Evolutionary conservation across 805 yeast species (phyloP), one percentile per base, ranked within the genome.

Genomic region (Wickerhamomyces strasburgensis): DNA sequence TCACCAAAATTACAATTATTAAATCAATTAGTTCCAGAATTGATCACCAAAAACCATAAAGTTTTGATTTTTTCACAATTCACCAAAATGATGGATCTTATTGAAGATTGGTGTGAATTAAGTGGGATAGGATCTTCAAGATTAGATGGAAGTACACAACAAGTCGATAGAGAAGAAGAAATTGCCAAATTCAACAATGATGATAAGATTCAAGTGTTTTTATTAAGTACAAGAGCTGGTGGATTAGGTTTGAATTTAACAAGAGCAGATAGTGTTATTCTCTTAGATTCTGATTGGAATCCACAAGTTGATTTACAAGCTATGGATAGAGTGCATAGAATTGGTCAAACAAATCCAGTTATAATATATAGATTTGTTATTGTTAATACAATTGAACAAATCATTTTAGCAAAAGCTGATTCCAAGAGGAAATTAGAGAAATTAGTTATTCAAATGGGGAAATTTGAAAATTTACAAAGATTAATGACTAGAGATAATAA

Each of bases 241-340:
- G 98, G 98, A 0, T 70, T 90, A 23, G 98, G 98, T 5, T 76
- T 90, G 29, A 90, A 90, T 53, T 65, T 90, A 38, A 75, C 81
- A 0, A 78, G 82, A 0, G 96, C 98, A 0, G 97, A 93, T 46
- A 80, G 95, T 2, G 98, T 93, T 1, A 75, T 90, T 4, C 51
- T 90, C 9, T 88, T 86, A 54, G 98, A 90, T 53, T 83, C 87
- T 39, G 98, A 90, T 55, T 90, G 97, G 96, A 90, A 90, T 52
- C 98, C 98, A 0, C 97, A 90, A 54, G 94, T 87, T 44, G 98
- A 90, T 60, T 64, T 88, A 34, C 98, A 90, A 57, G 98, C 98
- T 0, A 90, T 90, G 78, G 98, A 89, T 51, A 70, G 98, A 37
- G 94, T 84, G 10, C 98, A 90, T 56, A 68, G 98, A 53, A 86